Evolutionary conservation across 2,329 filamentous ascomycete species (phyloP), one percentile per base, ranked within the genome.

Genomic region (Botrytis galanthina): DNA sequence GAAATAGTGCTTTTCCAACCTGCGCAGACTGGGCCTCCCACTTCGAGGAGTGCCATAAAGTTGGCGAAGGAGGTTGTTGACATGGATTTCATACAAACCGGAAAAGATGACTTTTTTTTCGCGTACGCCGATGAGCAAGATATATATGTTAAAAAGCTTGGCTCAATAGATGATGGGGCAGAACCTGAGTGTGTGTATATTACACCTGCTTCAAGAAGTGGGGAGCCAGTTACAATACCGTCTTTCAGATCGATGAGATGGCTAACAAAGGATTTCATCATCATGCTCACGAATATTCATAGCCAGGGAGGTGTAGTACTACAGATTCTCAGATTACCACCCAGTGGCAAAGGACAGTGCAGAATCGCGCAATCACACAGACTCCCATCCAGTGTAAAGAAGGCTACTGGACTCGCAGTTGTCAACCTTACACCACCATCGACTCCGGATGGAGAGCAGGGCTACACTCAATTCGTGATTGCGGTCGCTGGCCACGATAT

Each of bases 1-100:
- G 92, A 98, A 83, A 88, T 98, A 75, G 91, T 93, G 39, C 83
- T 97, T 60, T 97, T 97, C 80, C 88, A 93, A 80, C 89, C 91
- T 26, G 83, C 84, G 51, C 76, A 82, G 22, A 89, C 77, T 83
- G 86, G 76, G 82, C 87, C 83, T 51, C 86, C 86, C 73, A 87
- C 84, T 78, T 75, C 82, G 66, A 84, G 84, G 78, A 87, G 86
- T 42, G 82, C 84, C 70, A 77, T 91, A 71, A 85, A 88, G 75
- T 81, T 89, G 59, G 79, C 82, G 26, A 85, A 82, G 77, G 89
- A 91, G 79, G 90, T 90, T 0, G 89, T 89, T 78, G 93, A 94
- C 81, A 78, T 94, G 69, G 93, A 95, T 80, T 85, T 94, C 63
- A 82, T 88, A 66, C 90, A 92, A 81, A 87, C 86, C 10, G 87